These are phyloP conservation scores for Chlorencoelia australis DNA, from an alignment of 2,329 filamentous ascomycete species.

Conservation along the genomic window DNA sequence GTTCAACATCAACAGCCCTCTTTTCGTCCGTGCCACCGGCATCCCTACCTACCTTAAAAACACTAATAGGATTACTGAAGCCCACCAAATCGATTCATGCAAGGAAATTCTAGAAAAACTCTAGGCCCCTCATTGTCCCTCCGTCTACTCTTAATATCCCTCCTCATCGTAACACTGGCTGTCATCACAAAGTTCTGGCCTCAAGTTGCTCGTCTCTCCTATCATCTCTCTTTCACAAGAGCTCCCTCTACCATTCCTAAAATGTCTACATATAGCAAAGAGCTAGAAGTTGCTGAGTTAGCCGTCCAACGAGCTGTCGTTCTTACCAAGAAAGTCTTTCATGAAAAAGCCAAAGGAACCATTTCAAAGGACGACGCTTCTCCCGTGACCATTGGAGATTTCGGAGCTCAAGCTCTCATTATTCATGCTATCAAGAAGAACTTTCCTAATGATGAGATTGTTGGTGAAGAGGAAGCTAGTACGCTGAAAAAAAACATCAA, in stretches of 20 bases:
- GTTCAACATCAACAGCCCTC: conserved; percentile 3
- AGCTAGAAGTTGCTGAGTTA: conserved; percentile 75
- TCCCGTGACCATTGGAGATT: conserved; percentile 95
- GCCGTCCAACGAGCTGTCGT: conserved; percentile 77
- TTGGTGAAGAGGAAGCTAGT: conserved; percentile 89
- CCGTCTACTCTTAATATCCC: conserved; percentile 17
- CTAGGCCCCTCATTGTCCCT: conserved; percentile 5
- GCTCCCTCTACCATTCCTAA: conserved; percentile 20
- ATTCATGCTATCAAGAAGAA: conserved; percentile 80
- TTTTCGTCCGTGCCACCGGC: neutral
- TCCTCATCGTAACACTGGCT: conserved; percentile 24
- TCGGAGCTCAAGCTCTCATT: conserved; percentile 93
- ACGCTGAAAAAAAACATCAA: conserved; percentile 61
- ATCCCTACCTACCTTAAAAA: neutral
- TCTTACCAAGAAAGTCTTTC: conserved; percentile 67
- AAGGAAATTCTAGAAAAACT: neutral
- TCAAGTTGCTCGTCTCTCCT: conserved; percentile 22
- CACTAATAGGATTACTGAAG: too few species aligned
- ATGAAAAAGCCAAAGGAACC: conserved; percentile 89
- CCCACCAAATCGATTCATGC: conserved; percentile 1
- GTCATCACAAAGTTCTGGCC: conserved; percentile 20
- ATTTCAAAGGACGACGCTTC: conserved; percentile 91
- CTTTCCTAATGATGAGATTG: conserved; percentile 84
- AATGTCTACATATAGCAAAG: conserved; percentile 52
- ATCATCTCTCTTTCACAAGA: conserved; percentile 19